phyloP scores from a whole-genome alignment of 2,329 filamentous ascomycete genomes.

The Xylaria sp. region DNA sequence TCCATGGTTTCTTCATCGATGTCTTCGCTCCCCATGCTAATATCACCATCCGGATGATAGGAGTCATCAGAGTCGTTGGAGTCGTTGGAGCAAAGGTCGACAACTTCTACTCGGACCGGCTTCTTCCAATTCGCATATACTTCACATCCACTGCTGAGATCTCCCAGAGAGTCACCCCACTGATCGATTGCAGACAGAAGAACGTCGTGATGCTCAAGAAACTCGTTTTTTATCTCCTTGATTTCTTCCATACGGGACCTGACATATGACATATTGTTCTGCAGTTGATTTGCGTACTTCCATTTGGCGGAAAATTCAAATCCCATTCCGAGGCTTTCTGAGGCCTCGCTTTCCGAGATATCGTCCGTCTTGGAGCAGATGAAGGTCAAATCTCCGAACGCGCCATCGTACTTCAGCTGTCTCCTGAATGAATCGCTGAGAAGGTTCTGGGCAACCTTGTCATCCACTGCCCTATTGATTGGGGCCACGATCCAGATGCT shows the following conservation, averaged over 20 bases:
- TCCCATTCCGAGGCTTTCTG: slow-evolving; percentile 35
- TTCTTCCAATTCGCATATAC: too few species aligned
- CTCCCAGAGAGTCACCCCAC: too few species aligned
- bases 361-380: slow-evolving; percentile 47
- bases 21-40: too few species aligned
- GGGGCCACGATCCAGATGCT: slow-evolving; percentile 58
- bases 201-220: neutral
- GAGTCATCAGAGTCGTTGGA: too few species aligned
- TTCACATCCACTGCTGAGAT: too few species aligned
- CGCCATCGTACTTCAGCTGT: slow-evolving; percentile 55
- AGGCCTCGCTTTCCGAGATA: slow-evolving; percentile 39
- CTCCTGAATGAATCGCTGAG: slow-evolving; percentile 53
- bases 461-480: slow-evolving; percentile 55
- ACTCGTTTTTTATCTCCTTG: too few species aligned
- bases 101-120: too few species aligned
- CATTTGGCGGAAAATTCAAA: slow-evolving; percentile 35
- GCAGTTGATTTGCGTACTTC: slow-evolving; percentile 26
- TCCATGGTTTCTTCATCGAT: too few species aligned
- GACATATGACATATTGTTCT: too few species aligned
- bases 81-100: too few species aligned
- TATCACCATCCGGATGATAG: too few species aligned
- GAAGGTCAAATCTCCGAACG: slow-evolving; percentile 50
- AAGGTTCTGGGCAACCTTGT: slow-evolving; percentile 54
- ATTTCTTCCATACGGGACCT: slow-evolving; percentile 15
- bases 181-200: neutral